Base-by-base conservation (phyloP, 768 basidiomycete genomes). In the Psilocybe azurescens region DNA sequence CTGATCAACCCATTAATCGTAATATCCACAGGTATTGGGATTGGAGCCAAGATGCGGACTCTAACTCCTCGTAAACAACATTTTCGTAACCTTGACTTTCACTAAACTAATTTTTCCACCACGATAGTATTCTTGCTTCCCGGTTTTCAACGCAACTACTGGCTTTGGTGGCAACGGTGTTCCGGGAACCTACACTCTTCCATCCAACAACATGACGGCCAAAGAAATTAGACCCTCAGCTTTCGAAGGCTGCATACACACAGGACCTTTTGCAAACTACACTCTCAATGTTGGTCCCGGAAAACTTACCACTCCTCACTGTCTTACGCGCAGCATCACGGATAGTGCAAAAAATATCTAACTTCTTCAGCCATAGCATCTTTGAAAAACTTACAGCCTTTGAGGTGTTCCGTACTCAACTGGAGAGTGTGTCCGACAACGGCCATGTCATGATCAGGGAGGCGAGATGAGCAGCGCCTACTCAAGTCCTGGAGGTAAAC, bases 131-230 rank as follows among this genome's bases (percentile, higher is more conserved):
- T n/a, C 61, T 33, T 0, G 53, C 66, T 4, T 79, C 2, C 73
- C 78, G 0, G 60, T 80, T 2, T 80, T 78, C 59, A 76, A 80
- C 36, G 47, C 75, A 0, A 57, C 67, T 2, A 73, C 68, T 13
- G 78, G 78, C 5, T 80, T 81, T 59, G 79, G 80, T 16, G 75
- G 75, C 1, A 70, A 77, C 47, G 77, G 77, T 9, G 67, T 69
- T 10, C 60, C 66, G 18, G 70, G 70, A 5, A 75, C 74, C 13
- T 68, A 65, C 53, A 58, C 52, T 3, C 59, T 68, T 24, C 67
- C 67, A 13, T 44, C 50, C 5, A 50, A 53, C n/a, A 58, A 58
- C 29, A 20, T 53, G 14, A 32, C 38, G 20, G 44, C 65, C 28
- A 58, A 50, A 20, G 46, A 8, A 59, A 67, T 72, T 3, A 47